phyloP scores from a whole-genome alignment of 2,329 filamentous ascomycete species.

The Simplicillium sp. region DNA sequence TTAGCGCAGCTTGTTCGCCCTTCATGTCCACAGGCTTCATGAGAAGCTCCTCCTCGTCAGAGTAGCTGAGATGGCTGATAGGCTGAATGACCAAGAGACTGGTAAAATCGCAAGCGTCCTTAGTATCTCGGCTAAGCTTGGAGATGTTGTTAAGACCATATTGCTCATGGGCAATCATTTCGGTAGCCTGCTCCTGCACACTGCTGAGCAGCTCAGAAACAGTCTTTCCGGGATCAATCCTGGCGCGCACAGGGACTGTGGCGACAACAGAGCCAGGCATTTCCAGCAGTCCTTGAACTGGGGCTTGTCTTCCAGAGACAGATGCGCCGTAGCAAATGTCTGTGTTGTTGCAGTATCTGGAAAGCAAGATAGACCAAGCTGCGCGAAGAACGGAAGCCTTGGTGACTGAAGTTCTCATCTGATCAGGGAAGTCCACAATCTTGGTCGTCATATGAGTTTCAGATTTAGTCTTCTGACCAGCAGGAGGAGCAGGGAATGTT shows the following conservation, averaged over 20 bases:
- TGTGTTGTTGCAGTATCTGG: constrained; percentile 20
- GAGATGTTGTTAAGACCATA: constrained; percentile 18
- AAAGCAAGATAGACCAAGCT: constrained; percentile 21
- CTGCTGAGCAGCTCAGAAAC: background rate
- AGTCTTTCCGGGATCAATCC: constrained; percentile 16
- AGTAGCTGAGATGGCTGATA: background rate
- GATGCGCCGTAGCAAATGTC: constrained; percentile 20
- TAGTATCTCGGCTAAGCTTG: constrained; percentile 1
- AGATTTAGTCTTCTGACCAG: background rate
- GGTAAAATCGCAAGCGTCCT: constrained; percentile 6
- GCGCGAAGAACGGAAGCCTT: constrained; percentile 13
- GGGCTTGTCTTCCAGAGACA: constrained; percentile 14
- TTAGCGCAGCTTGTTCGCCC: constrained; percentile 3
- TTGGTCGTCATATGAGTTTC: background rate
- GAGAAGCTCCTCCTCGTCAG: background rate
- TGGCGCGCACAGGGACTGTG: constrained; percentile 13
- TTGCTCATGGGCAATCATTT: constrained; percentile 16
- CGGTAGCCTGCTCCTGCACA: constrained; percentile 14
- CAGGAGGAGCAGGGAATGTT: background rate
- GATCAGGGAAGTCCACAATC: constrained; percentile 3
- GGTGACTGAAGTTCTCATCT: constrained; percentile 1
- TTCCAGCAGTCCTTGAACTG: constrained; percentile 13
- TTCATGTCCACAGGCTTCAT: background rate
- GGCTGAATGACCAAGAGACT: constrained; percentile 9
- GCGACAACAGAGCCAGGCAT: constrained; percentile 17